Percentiles rank a stretch among this genome's conserved stretches.
phyloP scores from a whole-genome alignment of 106 monocot genomes.

The Gastrodia elata region DNA sequence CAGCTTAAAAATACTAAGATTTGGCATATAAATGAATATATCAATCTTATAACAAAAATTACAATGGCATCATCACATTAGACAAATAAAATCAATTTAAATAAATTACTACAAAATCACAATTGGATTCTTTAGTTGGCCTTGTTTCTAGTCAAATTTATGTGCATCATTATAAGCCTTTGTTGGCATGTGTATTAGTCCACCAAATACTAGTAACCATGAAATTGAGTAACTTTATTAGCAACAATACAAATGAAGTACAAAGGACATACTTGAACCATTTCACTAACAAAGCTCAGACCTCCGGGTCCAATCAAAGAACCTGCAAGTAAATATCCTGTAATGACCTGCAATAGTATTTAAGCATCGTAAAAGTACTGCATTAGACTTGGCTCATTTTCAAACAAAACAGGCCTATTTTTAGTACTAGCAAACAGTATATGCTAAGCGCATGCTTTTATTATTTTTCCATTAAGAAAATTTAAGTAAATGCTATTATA shows the following conservation, averaged over 20 bases:
- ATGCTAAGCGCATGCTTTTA: background rate
- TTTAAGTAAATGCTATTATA: background rate
- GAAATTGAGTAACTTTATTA: background rate
- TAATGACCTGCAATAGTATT: conserved; percentile 59
- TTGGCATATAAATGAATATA: background rate
- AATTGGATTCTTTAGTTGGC: background rate
- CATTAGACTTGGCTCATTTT: background rate
- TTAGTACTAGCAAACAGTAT: background rate
- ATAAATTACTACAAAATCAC: background rate
- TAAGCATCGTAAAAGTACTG: background rate
- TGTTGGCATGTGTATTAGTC: background rate
- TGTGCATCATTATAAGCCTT: background rate
- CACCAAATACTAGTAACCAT: background rate
- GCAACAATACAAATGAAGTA: conserved; percentile 1
- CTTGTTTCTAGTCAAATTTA: background rate
- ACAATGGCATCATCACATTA: background rate
- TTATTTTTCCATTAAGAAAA: background rate
- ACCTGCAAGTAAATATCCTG: conserved; percentile 86
- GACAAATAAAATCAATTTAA: too few species aligned
- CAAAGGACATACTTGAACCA: conserved; percentile 93
- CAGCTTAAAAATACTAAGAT: background rate
- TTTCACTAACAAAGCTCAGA: conserved; percentile 84
- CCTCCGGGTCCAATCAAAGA: conserved; percentile 93
- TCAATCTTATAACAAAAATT: too few species aligned
- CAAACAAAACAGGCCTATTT: conserved; percentile 1